phyloP scores from a whole-genome alignment of 345 rosid genomes.

The Ricinus communis region DNA sequence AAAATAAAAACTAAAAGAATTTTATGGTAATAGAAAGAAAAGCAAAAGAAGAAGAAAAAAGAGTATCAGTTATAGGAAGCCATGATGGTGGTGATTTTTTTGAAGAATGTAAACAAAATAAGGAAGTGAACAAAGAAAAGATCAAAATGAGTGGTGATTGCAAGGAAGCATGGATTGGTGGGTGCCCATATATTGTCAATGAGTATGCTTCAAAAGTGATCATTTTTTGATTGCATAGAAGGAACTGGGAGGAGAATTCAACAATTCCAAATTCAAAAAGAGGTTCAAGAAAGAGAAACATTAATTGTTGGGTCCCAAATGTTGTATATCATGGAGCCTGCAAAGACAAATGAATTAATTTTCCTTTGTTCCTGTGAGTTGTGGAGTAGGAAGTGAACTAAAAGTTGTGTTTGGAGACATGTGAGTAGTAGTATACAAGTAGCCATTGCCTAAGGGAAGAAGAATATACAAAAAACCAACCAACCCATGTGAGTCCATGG shows the following conservation, averaged over 20 bases:
- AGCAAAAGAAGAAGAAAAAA: too few species aligned
- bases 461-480: neutral
- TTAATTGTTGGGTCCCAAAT: slow-evolving; percentile 29
- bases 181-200: slow-evolving; percentile 5
- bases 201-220: neutral
- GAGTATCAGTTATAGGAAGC: too few species aligned
- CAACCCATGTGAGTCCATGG: slow-evolving; percentile 9
- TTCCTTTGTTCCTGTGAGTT: slow-evolving; percentile 14
- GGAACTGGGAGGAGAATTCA: neutral
- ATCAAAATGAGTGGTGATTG: neutral
- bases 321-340: slow-evolving; percentile 17
- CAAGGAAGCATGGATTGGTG: slow-evolving; percentile 15
- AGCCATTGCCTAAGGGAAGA: slow-evolving; percentile 10
- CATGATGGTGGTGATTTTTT: neutral
- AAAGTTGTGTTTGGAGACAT: slow-evolving; percentile 28
- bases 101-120: neutral
- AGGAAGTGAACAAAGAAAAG: slow-evolving; percentile 1
- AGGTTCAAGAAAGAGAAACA: neutral
- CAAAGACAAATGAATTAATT: slow-evolving; percentile 7
- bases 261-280: neutral
- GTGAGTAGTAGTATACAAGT: slow-evolving; percentile 9
- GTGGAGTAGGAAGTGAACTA: slow-evolving; percentile 22
- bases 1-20: too few species aligned
- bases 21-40: too few species aligned
- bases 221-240: neutral